phyloP scores from a whole-genome alignment of 805 yeast species.

The Lipomyces mesembrius region DNA sequence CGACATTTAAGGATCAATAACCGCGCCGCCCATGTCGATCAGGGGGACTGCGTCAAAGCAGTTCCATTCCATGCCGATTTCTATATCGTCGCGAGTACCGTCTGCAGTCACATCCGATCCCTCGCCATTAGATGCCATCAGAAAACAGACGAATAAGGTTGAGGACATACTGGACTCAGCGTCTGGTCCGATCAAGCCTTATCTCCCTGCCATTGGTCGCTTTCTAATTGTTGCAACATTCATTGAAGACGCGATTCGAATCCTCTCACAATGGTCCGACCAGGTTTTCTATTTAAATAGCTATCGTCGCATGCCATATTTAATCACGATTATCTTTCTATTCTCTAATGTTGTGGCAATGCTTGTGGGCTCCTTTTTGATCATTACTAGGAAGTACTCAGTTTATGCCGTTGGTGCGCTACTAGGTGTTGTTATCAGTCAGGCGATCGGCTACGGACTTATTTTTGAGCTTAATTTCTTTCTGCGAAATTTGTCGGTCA shows the following conservation, averaged over 20 bases:
- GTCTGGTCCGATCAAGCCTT: conserved; percentile 40
- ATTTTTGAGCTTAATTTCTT: conserved; percentile 80
- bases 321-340: conserved; percentile 76
- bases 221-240: conserved; percentile 92
- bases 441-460: conserved; percentile 87
- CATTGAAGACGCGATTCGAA: conserved; percentile 84
- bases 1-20: neutral
- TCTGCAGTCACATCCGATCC: conserved; percentile 33
- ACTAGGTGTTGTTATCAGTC: conserved; percentile 71
- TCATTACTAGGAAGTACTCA: conserved; percentile 70
- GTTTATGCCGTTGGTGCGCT: conserved; percentile 72
- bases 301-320: conserved; percentile 76
- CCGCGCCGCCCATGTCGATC: conserved; percentile 28
- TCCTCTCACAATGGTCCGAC: conserved; percentile 84
- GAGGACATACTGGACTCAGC: conserved; percentile 35
- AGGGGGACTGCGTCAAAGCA: conserved; percentile 37
- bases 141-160: conserved; percentile 33
- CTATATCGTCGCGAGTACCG: conserved; percentile 30
- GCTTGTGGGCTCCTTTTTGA: conserved; percentile 71
- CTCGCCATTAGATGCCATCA: conserved; percentile 34
- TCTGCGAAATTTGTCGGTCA: conserved; percentile 83
- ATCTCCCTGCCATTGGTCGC: conserved; percentile 85
- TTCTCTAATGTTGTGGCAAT: conserved; percentile 66
- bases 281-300: conserved; percentile 84
- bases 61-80: conserved; percentile 38